These are phyloP conservation scores for Lanmaoa pseudosensibilis DNA, from an alignment of 768 basidiomycete species.

Conservation along the genomic window DNA sequence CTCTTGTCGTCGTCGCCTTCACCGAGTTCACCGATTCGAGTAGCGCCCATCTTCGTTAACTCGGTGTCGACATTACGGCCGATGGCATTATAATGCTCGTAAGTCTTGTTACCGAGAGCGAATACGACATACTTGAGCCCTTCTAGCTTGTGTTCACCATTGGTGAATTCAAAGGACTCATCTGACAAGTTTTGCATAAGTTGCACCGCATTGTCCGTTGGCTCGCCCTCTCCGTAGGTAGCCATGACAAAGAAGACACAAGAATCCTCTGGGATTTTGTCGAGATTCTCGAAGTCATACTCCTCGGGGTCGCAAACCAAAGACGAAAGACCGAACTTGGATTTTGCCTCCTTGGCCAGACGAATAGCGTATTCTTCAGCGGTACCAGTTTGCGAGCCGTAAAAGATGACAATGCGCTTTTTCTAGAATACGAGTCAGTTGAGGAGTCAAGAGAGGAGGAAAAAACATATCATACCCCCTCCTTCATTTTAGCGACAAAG, in stretches of 20 bases:
- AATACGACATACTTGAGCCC: conserved; percentile 96
- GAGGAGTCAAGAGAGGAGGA: conserved; percentile 4
- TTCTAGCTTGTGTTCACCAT: conserved; percentile 69
- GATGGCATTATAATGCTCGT: conserved; percentile 96
- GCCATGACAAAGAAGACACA: conserved; percentile 95
- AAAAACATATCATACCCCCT: conserved; percentile 59
- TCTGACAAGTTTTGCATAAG: conserved; percentile 92
- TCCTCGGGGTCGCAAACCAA: conserved; percentile 98
- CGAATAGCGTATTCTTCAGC: conserved; percentile 98
- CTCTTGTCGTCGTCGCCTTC: conserved; percentile 99
- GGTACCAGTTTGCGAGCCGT: conserved; percentile 97
- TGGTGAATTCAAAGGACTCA: conserved; percentile 82
- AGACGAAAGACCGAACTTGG: conserved; percentile 91
- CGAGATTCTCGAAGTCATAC: conserved; percentile 97
- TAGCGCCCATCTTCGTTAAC: conserved; percentile 76
- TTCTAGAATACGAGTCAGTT: conserved; percentile 52
- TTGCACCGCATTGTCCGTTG: conserved; percentile 95
- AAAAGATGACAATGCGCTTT: conserved; percentile 96
- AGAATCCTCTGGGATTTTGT: conserved; percentile 82
- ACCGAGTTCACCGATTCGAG: conserved; percentile 83
- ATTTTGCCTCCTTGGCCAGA: conserved; percentile 96
- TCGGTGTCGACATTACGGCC: conserved; percentile 73
- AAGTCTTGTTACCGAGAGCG: conserved; percentile 88
- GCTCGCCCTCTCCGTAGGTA: conserved; percentile 98
- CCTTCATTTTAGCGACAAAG: conserved; percentile 93